These are phyloP conservation scores for Citrus cavaleriei DNA, from an alignment of 345 rosid genomes.

Conservation along the genomic window DNA sequence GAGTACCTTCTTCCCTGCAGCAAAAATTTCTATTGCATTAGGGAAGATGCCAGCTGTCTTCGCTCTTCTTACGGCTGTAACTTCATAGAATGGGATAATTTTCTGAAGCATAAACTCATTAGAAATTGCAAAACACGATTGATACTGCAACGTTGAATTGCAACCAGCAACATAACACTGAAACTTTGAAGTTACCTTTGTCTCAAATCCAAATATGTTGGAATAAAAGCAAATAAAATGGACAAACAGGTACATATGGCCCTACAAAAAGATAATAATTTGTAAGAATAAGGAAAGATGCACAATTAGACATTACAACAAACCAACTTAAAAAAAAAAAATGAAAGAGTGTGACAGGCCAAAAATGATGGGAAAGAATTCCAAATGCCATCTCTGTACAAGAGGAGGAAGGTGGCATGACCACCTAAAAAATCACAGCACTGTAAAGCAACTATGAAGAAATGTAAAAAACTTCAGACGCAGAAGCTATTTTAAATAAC, in stretches of 20 bases:
- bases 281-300: background rate
- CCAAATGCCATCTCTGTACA: background rate
- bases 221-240: conserved; percentile 89
- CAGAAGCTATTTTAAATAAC: background rate
- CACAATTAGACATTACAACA: background rate
- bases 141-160: conserved; percentile 5
- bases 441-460: background rate
- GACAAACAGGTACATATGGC: conserved; percentile 90
- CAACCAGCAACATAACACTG: background rate
- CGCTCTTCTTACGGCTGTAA: conserved; percentile 79
- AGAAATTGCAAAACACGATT: conserved; percentile 12
- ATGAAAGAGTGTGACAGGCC: background rate
- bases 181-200: conserved; percentile 59
- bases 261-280: conserved; percentile 48
- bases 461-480: background rate
- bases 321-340: background rate
- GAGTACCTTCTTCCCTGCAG: conserved; percentile 82
- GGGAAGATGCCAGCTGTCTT: conserved; percentile 97
- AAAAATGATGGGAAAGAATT: background rate
- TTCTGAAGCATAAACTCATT: conserved; percentile 46
- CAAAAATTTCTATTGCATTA: conserved; percentile 85
- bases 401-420: background rate
- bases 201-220: conserved; percentile 98
- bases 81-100: conserved; percentile 61
- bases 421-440: conserved; percentile 2